These are phyloP conservation scores for Suhomyces vadensis DNA, from an alignment of 805 yeast species.

Conservation along the genomic window DNA sequence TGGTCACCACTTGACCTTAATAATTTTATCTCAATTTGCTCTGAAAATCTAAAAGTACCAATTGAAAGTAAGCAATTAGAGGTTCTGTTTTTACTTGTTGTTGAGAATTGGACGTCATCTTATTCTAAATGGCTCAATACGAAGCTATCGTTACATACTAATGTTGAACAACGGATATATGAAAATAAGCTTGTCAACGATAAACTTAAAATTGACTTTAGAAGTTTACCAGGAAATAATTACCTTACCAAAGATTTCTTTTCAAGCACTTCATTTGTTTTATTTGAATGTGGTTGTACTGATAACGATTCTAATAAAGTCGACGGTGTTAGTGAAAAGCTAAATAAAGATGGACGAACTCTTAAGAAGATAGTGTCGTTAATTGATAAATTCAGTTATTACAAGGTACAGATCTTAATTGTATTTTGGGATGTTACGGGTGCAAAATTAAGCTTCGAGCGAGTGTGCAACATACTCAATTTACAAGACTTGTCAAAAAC, in stretches of 20 bases:
- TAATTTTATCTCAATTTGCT: constrained; percentile 30
- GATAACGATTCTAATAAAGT: constrained; percentile 14
- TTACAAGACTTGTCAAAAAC: constrained; percentile 10
- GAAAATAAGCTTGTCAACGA: constrained; percentile 25
- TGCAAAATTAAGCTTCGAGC: constrained; percentile 15
- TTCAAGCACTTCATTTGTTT: constrained; percentile 40
- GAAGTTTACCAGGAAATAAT: constrained; percentile 43
- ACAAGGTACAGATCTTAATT: constrained; percentile 40
- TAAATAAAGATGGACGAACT: constrained; percentile 36
- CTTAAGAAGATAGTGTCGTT: constrained; percentile 37
- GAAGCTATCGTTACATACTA: constrained; percentile 42
- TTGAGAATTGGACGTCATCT: constrained; percentile 49
- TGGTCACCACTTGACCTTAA: constrained; percentile 52
- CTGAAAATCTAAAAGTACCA: constrained; percentile 25
- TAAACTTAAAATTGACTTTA: constrained; percentile 32
- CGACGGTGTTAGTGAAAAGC: constrained; percentile 27
- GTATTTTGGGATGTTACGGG: constrained; percentile 43
- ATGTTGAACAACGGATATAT: constrained; percentile 27
- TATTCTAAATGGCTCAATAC: constrained; percentile 52
- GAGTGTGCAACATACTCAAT: constrained; percentile 19
- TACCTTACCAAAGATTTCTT: constrained; percentile 39
- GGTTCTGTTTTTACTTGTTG: constrained; percentile 43
- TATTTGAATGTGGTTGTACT: constrained; percentile 55
- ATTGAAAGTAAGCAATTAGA: constrained; percentile 21
- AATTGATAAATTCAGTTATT: constrained; percentile 36